Conservation (phyloP, 345 rosid species). For the Brassica incana region DNA sequence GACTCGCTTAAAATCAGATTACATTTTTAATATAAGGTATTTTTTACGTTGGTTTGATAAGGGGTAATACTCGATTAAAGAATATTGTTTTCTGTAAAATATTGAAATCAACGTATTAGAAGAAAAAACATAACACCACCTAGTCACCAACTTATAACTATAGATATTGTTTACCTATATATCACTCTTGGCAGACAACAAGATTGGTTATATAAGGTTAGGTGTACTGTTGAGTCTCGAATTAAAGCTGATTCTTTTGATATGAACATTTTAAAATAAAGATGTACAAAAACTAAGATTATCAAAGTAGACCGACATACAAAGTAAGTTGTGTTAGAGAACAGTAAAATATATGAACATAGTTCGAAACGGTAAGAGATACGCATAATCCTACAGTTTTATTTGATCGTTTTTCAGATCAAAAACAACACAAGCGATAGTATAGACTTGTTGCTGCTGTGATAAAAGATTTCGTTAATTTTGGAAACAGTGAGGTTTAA, state of each 20-base stretch:
- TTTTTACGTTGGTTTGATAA: background rate
- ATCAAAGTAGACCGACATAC: slow-evolving; percentile 1
- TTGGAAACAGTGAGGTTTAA: background rate
- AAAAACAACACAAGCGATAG: background rate
- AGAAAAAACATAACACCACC: background rate
- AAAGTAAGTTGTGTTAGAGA: background rate
- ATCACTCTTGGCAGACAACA: background rate
- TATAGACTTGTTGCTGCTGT: background rate
- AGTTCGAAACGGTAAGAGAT: background rate
- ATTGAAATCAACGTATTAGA: background rate
- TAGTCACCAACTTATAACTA: background rate
- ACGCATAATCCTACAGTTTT: background rate
- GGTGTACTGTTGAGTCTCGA: background rate
- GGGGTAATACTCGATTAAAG: background rate
- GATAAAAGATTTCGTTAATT: background rate
- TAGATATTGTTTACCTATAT: slow-evolving; percentile 4
- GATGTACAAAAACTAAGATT: background rate
- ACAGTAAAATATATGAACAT: background rate
- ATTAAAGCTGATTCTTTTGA: background rate
- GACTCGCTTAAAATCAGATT: background rate
- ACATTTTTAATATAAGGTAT: background rate
- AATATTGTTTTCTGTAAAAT: background rate
- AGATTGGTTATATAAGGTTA: slow-evolving; percentile 8
- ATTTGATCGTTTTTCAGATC: background rate
- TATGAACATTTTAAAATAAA: background rate